phyloP scores from a whole-genome alignment of 2,329 filamentous ascomycete genomes.

The Chrysosphaeria jannelii region DNA sequence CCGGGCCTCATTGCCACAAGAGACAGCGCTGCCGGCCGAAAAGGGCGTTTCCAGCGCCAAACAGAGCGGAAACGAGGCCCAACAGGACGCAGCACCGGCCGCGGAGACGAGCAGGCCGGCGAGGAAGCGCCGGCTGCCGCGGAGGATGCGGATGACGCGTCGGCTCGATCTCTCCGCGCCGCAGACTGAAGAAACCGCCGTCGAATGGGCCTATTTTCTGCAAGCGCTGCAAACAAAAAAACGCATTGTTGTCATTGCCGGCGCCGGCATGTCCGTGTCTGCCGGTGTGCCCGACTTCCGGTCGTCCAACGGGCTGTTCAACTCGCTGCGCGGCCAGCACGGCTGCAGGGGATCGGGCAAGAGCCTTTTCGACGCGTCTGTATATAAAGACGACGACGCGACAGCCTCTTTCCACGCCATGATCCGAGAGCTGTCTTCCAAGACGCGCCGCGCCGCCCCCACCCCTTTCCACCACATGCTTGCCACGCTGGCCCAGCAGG shows the following conservation, averaged over 20 bases:
- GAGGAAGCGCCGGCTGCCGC: too few relatives aligned
- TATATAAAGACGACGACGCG: constrained; percentile 74
- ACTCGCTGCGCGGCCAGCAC: constrained; percentile 55
- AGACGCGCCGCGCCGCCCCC: constrained; percentile 48
- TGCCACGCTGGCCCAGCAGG: constrained; percentile 65
- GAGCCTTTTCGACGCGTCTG: constrained; percentile 85
- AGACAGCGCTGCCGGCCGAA: too few relatives aligned
- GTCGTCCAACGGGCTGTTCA: constrained; percentile 71
- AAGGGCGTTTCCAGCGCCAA: too few relatives aligned
- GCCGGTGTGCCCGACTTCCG: constrained; percentile 93
- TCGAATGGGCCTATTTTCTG: constrained; percentile 40
- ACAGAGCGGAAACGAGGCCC: too few relatives aligned
- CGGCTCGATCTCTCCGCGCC: constrained; percentile 33
- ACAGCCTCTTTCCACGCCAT: constrained; percentile 87
- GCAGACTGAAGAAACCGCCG: constrained; percentile 16
- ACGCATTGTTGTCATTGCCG: constrained; percentile 90
- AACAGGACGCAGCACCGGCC: too few relatives aligned
- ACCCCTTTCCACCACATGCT: constrained; percentile 84
- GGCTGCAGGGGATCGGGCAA: constrained; percentile 84
- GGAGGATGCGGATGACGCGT: constrained; percentile 38
- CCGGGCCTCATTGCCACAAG: too few relatives aligned
- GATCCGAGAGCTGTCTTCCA: constrained; percentile 62
- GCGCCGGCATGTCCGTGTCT: constrained; percentile 87
- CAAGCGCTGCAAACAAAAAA: constrained; percentile 59
- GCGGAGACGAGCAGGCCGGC: too few relatives aligned